Evolutionary conservation across 108 stramenopile genomes (phyloP), one percentile per base, ranked within the genome.

Genomic region (Asterionellopsis glacialis): DNA sequence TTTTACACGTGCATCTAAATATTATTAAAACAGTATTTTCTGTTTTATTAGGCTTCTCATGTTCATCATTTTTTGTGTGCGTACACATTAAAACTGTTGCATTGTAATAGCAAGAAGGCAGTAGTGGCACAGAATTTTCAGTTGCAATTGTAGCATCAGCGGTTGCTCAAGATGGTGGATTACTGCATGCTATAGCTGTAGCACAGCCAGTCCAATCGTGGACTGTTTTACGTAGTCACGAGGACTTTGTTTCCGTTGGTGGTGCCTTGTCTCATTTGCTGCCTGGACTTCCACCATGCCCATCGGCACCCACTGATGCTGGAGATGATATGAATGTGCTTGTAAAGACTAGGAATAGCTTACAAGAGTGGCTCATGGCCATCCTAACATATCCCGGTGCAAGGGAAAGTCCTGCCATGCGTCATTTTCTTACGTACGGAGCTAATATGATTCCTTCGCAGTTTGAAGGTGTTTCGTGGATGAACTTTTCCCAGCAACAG

Each of bases 371-470:
- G 88, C 51, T 93, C 15, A 63, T 65, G 25, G 53, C 63, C 25
- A 69, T 86, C 25, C 72, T 93, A 16, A 51, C 73, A 48, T 55
- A 88, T 41, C 79, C 84, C 0, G 83, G 80, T 1, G 84, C 72
- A 10, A 57, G 79, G 33, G 79, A 85, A 48, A 78, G 75, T 48
- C 77, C 79, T 33, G 68, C 79, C 16, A 67, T 93, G 59, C 64
- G 74, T 33, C 76, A 84, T 47, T 93, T 93, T 61, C 61, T 93
- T 42, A 90, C 84, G 23, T 79, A 80, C 47, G 81, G 79, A 16
- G 85, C 83, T 22, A 93, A 93, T 59, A 80, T 81, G 40, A 87
- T 90, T 43, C 91, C 85, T 33, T 82, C 86, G 16, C 84, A 90
- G 59, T 93, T 84, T 62, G 84, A 85, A 67, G 87, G 70, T 28